phyloP scores from a whole-genome alignment of 108 stramenopile species.

The Skeletonema menzelii region DNA sequence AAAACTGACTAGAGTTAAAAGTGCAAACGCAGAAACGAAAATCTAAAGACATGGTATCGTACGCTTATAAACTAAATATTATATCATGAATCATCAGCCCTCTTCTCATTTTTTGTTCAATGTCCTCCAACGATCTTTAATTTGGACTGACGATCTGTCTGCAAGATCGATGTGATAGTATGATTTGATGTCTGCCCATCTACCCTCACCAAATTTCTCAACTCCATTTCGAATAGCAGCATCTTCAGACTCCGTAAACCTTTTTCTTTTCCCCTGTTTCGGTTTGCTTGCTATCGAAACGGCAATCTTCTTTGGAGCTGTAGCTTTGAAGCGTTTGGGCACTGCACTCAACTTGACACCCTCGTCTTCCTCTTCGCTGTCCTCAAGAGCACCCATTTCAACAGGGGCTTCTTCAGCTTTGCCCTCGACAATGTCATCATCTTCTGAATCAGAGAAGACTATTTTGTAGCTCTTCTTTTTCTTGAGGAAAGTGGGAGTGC shows the following conservation, averaged over 20 bases:
- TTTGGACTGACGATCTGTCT: conserved; percentile 59
- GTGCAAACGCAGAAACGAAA: neutral
- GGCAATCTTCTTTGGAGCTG: neutral
- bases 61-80: conserved; percentile 2
- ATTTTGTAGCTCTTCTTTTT: conserved; percentile 23
- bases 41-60: neutral
- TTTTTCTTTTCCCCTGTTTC: conserved; percentile 28
- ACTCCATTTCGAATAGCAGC: conserved; percentile 57
- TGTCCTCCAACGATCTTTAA: conserved; percentile 77
- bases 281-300: conserved; percentile 2
- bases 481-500: conserved; percentile 4
- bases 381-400: neutral
- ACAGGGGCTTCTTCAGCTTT: no score
- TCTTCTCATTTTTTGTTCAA: conserved; percentile 36
- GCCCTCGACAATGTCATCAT: conserved; percentile 3
- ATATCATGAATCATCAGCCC: neutral
- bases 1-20: neutral
- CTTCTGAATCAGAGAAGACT: conserved; percentile 20
- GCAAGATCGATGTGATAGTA: conserved; percentile 48
- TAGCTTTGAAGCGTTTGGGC: conserved; percentile 18
- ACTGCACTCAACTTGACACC: conserved; percentile 24
- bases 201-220: conserved; percentile 52
- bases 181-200: conserved; percentile 68
- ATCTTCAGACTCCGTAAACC: conserved; percentile 66
- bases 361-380: neutral